Conservation (phyloP, 495 filamentous ascomycete species). For the Penicillium salamii region DNA sequence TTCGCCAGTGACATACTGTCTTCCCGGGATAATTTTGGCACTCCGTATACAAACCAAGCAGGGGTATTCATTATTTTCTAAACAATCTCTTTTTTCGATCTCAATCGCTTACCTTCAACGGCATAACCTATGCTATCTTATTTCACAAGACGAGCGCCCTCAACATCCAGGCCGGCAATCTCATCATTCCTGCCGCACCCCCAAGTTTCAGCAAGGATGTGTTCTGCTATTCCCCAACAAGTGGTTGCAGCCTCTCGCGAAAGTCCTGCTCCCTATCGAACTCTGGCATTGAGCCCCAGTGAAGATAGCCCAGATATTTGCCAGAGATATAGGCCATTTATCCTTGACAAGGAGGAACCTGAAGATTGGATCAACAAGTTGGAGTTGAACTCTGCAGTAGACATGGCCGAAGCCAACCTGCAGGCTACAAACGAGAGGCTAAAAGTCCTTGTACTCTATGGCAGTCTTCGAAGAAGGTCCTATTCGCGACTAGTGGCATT, state of each 20-base stretch:
- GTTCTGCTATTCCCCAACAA: too few relatives aligned
- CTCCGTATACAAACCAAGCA: too few relatives aligned
- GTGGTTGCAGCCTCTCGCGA: too few relatives aligned
- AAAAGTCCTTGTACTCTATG: slow-evolving; percentile 62
- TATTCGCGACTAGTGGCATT: slow-evolving; percentile 61
- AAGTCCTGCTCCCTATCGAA: slow-evolving; percentile 7
- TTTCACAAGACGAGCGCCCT: too few relatives aligned
- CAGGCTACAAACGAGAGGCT: slow-evolving; percentile 42
- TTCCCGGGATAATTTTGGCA: too few relatives aligned
- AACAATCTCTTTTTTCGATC: background rate
- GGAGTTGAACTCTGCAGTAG: slow-evolving; percentile 53
- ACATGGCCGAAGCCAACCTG: slow-evolving; percentile 50
- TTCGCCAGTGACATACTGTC: slow-evolving; percentile 1
- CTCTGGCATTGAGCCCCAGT: slow-evolving; percentile 38
- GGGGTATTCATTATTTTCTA: too few relatives aligned
- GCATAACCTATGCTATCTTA: too few relatives aligned
- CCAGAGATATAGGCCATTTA: slow-evolving; percentile 57
- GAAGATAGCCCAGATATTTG: slow-evolving; percentile 51
- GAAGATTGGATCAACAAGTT: slow-evolving; percentile 56
- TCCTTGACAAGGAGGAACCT: slow-evolving; percentile 34
- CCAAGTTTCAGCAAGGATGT: too few relatives aligned
- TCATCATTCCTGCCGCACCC: too few relatives aligned
- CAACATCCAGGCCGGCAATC: too few relatives aligned
- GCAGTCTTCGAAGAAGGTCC: slow-evolving; percentile 58
- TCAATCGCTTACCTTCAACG: too few relatives aligned